Evolutionary conservation across 2,329 filamentous ascomycete species (phyloP), one percentile per base, ranked within the genome.

Genomic region (Ophiostoma montium): DNA sequence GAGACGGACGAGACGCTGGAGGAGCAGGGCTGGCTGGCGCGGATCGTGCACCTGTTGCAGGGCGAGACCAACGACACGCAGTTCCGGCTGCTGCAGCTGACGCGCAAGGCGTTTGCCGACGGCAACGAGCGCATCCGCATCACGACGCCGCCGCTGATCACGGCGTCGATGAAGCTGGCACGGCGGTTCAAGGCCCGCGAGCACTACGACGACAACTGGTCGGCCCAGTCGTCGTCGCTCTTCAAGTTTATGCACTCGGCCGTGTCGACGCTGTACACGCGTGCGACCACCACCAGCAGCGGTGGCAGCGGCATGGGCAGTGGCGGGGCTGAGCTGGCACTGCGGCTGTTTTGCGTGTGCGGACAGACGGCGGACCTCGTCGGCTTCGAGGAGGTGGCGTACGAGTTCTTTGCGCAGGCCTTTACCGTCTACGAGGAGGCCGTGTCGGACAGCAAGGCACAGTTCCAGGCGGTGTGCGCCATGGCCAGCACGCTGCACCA

Each of bases 1-100:
- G 94, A 98, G 69, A 96, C 92, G 1, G 92, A 98, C 54, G 94
- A 98, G 68, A 96, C 90, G 0, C 80, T 96, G 60, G 90, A 98
- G 65, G 92, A 98, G 67, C 92, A 98, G 70, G 92, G 92, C 47
- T 95, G 88, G 88, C 73, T 98, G 48, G 92, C 92, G 33, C 78
- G 92, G 57, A 82, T 98, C 60, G 80, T 95, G 16, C 92, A 98
- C 66, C 71, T 95, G 50, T 78, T 98, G 47, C 74, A 86, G 50
- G 84, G 80, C 41, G 73, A 86, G 33, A 78, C 94, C 61, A 96
- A 96, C 60, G 87, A 95, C 58, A 94, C 84, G 0, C 92, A 98
- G 62, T 92, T 95, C 68, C 87, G 87, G 68, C 79, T 98, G 42
- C 75, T 98, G 30, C 90, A 96, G 70, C 80, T 86, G 63, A 81